Evolutionary conservation across 2,329 filamentous ascomycete species (phyloP).

Genomic region (Botrytis tulipae): DNA sequence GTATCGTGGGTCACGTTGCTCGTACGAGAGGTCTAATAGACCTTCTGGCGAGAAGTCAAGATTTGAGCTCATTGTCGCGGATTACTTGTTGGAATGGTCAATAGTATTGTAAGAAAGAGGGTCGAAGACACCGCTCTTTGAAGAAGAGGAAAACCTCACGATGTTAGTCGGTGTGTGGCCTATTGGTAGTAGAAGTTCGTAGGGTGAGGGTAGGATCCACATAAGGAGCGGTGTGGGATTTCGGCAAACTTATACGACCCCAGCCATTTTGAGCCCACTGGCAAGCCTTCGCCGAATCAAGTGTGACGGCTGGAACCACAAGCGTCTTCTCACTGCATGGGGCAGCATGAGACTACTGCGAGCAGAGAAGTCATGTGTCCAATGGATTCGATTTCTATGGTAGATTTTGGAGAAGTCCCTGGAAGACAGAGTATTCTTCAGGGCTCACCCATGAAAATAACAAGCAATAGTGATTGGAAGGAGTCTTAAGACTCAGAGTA

Average conservation of each 20-base stretch:
- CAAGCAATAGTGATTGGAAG: slow-evolving; percentile 12
- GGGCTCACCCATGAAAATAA: slow-evolving; percentile 12
- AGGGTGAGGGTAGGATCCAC: slow-evolving; percentile 27
- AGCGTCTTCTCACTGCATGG: slow-evolving; percentile 21
- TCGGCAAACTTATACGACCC: slow-evolving; percentile 25
- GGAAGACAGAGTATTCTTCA: slow-evolving; percentile 11
- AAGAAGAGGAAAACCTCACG: slow-evolving; percentile 35
- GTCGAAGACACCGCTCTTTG: slow-evolving; percentile 40
- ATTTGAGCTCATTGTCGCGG: slow-evolving; percentile 50
- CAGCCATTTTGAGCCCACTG: slow-evolving; percentile 24
- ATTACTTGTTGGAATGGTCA: slow-evolving; percentile 38
- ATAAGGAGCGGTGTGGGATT: slow-evolving; percentile 34
- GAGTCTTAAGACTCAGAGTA: neutral
- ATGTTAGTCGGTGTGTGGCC: slow-evolving; percentile 37
- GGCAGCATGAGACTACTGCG: slow-evolving; percentile 22
- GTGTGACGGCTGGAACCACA: slow-evolving; percentile 18
- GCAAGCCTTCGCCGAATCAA: slow-evolving; percentile 19
- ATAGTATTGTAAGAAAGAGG: slow-evolving; percentile 47
- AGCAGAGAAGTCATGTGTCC: slow-evolving; percentile 20
- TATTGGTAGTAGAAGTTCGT: slow-evolving; percentile 29
- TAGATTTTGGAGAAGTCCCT: slow-evolving; percentile 8
- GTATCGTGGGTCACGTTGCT: slow-evolving; percentile 55
- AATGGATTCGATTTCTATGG: slow-evolving; percentile 19
- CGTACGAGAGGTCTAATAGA: slow-evolving; percentile 60
- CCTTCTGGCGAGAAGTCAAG: slow-evolving; percentile 63